Evolutionary conservation across 805 yeast genomes (phyloP), one percentile per base, ranked within the genome.

Genomic region (Candida mattraensis): DNA sequence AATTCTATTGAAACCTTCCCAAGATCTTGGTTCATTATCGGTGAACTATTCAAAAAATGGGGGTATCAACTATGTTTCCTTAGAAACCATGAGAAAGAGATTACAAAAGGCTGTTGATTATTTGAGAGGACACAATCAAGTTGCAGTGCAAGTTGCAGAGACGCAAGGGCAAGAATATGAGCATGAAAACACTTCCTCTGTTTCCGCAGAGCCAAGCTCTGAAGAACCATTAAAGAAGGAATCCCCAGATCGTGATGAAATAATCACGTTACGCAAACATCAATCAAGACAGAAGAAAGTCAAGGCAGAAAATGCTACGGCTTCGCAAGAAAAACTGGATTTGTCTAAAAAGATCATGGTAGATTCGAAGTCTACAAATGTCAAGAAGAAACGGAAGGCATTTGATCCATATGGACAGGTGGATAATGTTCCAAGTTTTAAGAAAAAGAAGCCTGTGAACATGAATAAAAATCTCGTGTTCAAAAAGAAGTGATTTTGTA

Each of bases 341-440:
- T 39, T 51, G 53, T 45, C 48, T 27, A 54, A 54, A 39, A 54
- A 50, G 28, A 47, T 51, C 28, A 42, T 56, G 44, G 34, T 20
- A 4, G 18, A 43, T 11, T 37, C 34, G 15, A 38, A 50, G 23
- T 48, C 49, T 31, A 40, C 42, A 31, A 44, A 37, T 35, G 45
- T 43, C 24, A 45, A 50, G 18, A 37, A 39, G 33, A 58, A 54
- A 30, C 47, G 48, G 37, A 69, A 71, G 48, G 60, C 64, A 7
- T 82, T 76, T 44, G 82, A 82, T 58, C 87, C 88, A 4, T 82
- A 78, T 45, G 56, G 69, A 13, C 66, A 44, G 22, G 45, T 49
- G 15, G 50, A 45, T 14, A 50, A 45, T 14, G 33, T 53, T 12
- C 53, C 55, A 8, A 48, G 44, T 25, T 24, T 50, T 10, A 60